phyloP scores from a whole-genome alignment of 1,284 basidiomycete genomes.

The Melanopsichium pennsylvanicum region DNA sequence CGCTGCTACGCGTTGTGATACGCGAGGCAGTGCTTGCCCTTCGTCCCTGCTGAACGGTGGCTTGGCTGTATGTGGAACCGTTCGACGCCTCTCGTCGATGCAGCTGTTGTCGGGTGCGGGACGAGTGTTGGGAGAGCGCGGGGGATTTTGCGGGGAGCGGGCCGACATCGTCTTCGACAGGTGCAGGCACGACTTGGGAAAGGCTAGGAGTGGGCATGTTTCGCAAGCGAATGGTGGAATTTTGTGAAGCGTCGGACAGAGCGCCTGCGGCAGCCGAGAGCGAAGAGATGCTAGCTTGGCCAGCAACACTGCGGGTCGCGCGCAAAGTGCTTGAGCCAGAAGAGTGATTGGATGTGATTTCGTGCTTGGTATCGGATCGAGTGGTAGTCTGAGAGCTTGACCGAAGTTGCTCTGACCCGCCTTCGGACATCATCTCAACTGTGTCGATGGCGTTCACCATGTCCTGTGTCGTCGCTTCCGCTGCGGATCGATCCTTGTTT shows the following conservation, averaged over 20 bases:
- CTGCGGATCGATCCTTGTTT: not conserved
- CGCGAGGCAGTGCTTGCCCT: constrained; percentile 34
- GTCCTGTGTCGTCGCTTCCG: not conserved
- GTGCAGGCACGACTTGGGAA: not conserved
- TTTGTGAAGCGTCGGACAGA: constrained; percentile 7
- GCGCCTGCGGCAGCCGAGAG: constrained; percentile 7
- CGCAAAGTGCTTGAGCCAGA: constrained; percentile 21
- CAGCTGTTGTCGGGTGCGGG: constrained; percentile 18
- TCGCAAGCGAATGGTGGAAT: constrained; percentile 7
- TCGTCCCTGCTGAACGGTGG: constrained; percentile 16
- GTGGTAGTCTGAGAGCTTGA: constrained; percentile 23
- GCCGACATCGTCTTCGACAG: constrained; percentile 11
- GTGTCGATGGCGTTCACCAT: not conserved
- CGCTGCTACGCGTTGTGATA: constrained; percentile 32
- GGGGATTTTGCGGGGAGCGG: constrained; percentile 22
- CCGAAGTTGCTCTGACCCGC: constrained; percentile 9
- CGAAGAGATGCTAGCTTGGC: constrained; percentile 3
- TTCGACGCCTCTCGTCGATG: constrained; percentile 20
- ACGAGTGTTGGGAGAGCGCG: constrained; percentile 14
- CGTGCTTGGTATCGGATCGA: constrained; percentile 37
- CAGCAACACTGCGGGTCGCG: constrained; percentile 2
- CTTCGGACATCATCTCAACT: not conserved
- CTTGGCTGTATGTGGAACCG: constrained; percentile 12
- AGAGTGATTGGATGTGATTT: constrained; percentile 24
- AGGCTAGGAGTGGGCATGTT: not conserved